phyloP scores from a whole-genome alignment of 768 basidiomycete genomes.

The Phanerodontia chrysosporium region DNA sequence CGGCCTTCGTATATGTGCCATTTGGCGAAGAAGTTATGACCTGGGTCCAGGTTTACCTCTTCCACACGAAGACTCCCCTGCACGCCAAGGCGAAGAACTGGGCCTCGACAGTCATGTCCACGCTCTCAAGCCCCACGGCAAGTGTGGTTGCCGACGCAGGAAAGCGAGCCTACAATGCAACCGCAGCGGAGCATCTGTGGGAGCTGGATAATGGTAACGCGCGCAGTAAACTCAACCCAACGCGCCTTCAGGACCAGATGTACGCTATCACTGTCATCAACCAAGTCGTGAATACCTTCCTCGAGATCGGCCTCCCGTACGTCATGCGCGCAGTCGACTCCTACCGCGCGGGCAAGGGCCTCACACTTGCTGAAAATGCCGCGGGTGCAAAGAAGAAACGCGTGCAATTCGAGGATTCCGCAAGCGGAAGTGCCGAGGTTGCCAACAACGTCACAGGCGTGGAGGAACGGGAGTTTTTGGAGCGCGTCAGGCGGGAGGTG shows the following conservation, averaged over 20 bases:
- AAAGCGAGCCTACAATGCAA: conserved; percentile 17
- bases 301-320: conserved; percentile 80
- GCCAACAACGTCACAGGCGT: conserved; percentile 31
- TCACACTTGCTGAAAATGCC: conserved; percentile 12
- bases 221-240: conserved; percentile 57
- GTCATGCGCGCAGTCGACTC: conserved; percentile 56
- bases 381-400: conserved; percentile 51
- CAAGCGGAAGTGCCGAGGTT: conserved; percentile 31
- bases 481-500: conserved; percentile 73
- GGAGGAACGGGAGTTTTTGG: conserved; percentile 77
- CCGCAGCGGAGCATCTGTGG: conserved; percentile 36
- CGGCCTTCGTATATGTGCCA: conserved; percentile 94
- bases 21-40: conserved; percentile 86
- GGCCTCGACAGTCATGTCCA: conserved; percentile 16
- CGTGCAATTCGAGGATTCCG: conserved; percentile 67
- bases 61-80: conserved; percentile 16
- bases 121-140: conserved; percentile 20
- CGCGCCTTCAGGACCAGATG: conserved; percentile 83
- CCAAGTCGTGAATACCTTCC: conserved; percentile 73
- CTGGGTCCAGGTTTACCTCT: conserved; percentile 30
- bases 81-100: conserved; percentile 10
- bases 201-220: conserved; percentile 47
- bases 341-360: conserved; percentile 42
- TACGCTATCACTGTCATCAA: conserved; percentile 91
- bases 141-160: conserved; percentile 28